Evolutionary conservation across 768 basidiomycete species (phyloP), one percentile per base, ranked within the genome.

Genomic region (Mycena metata): DNA sequence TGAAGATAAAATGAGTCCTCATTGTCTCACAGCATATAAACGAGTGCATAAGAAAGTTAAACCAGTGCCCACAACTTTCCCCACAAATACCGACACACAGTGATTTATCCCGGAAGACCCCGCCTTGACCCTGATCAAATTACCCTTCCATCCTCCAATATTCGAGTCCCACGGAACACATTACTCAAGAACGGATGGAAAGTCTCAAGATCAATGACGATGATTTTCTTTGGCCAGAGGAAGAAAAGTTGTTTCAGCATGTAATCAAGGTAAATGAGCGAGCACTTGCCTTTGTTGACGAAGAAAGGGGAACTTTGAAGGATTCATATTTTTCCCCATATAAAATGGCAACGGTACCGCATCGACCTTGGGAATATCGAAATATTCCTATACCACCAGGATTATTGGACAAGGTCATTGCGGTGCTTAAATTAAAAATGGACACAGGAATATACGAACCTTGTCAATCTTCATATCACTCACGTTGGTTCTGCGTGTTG

Each of bases 341-440:
- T 13, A 47, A 47, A 60, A 60, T 60, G 43, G 43, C 58, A 5
- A 60, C 58, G 10, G 43, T 59, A 8, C 57, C 57, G 5, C 57
- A 59, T 16, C 42, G 41, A 4, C 63, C 72, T 16, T 50, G 61
- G 61, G 49, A 59, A 19, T 57, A 59, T 21, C 36, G 36, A 42
- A 57, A 60, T 16, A 59, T 50, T 19, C 56, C 50, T 6, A 50
- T 50, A 7, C 58, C 58, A 1, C 57, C 57, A 11, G 46, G 47
- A 24, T n/a, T 49, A 7, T 21, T 58, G 19, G 46, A 46, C 33
- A 58, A 58, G 52, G 58, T 67, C 69, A 69, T 52, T 67, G 17
- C 66, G 71, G 59, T 67, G 71, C 67, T 42, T 57, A 46, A 33
- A 21, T 46, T 54, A n/a, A 59, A 59, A 59, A 59, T 59, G 41